These are phyloP conservation scores for Neophaeococcomyces mojaviensis DNA, from an alignment of 2,329 filamentous ascomycete species.

Conservation along the genomic window DNA sequence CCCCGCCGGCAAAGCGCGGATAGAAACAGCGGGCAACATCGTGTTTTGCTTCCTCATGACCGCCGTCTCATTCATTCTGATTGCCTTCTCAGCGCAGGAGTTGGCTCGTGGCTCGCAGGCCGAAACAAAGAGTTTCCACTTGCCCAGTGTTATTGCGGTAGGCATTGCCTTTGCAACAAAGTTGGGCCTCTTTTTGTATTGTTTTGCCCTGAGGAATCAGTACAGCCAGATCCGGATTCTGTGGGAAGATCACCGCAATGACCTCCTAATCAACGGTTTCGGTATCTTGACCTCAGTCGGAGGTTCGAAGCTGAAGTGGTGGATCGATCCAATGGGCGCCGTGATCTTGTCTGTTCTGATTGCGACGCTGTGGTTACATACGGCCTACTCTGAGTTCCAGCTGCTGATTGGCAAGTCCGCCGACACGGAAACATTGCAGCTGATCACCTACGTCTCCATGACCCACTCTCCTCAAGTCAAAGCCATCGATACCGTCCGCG, in stretches of 20 bases:
- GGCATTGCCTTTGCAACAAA: conserved; percentile 79
- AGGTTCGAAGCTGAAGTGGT: conserved; percentile 82
- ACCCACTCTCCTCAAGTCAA: conserved; percentile 67
- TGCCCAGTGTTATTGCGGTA: conserved; percentile 80
- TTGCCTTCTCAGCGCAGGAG: conserved; percentile 75
- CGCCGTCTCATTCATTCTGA: conserved; percentile 81
- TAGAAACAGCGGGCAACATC: conserved; percentile 94
- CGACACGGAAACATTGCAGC: conserved; percentile 75
- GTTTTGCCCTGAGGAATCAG: conserved; percentile 80
- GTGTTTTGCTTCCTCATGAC: conserved; percentile 96
- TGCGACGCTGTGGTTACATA: conserved; percentile 70
- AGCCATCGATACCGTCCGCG: conserved; percentile 89
- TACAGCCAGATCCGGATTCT: conserved; percentile 88
- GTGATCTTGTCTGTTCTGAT: conserved; percentile 75
- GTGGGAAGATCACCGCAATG: conserved; percentile 96
- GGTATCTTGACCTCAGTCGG: conserved; percentile 87
- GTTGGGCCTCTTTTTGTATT: conserved; percentile 77
- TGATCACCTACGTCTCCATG: conserved; percentile 93
- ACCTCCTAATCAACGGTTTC: conserved; percentile 92
- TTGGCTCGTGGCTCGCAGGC: conserved; percentile 46
- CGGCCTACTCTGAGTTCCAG: conserved; percentile 82
- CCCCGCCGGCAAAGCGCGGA: conserved; percentile 83
- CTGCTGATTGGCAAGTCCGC: conserved; percentile 85
- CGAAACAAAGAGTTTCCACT: conserved; percentile 60
- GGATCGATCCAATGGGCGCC: conserved; percentile 89